Evolutionary conservation across 225 moss, liverwort and hornwort species (phyloP), one percentile per base, ranked within the genome.

Genomic region (Rhytidiadelphus loreus): DNA sequence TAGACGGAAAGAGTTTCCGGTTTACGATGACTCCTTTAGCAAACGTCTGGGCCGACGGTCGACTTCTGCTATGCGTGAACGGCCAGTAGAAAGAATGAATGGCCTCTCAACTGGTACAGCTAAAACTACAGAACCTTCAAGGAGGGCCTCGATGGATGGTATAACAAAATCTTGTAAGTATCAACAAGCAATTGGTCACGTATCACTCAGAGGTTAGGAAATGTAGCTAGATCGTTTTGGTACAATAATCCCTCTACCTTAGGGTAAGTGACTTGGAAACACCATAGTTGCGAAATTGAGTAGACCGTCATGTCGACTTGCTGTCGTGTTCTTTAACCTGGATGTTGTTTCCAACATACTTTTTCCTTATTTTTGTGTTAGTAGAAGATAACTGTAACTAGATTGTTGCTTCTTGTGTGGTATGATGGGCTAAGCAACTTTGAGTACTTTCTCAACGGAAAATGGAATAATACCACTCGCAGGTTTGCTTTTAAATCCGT

Each of bases 11-110:
- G 92, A 91, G 78, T 75, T 92, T 72, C 89, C 84, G 44, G 86
- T 81, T 44, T 87, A 83, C 65, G 89, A 92, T 80, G 93, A 91
- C 82, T 58, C 88, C 41, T 93, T 93, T 59, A 86, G 86, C 81
- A 92, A 89, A 81, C 92, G 92, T 76, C 86, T 92, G 82, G 93
- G 92, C 53, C 89, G 88, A 69, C 90, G 90, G 56, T 83, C 91
- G 87, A 87, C 73, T 53, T 90, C 88, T 80, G 41, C 68, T 53
- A 53, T 74, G 50, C 89, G 88, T 82, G 90, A 89, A 65, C 89
- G 84, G 44, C 83, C 82, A 82, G 35, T 91, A 80, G 86, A 89
- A 71, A 91, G 85, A 57, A 89, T 50, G 12, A 78, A 65, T 68
- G 86, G 64, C 56, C 68, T 74, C 48, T 82, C 89, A 71, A 83